Evolutionary conservation across 2,329 filamentous ascomycete species (phyloP).

Genomic region (Phoma sp.): DNA sequence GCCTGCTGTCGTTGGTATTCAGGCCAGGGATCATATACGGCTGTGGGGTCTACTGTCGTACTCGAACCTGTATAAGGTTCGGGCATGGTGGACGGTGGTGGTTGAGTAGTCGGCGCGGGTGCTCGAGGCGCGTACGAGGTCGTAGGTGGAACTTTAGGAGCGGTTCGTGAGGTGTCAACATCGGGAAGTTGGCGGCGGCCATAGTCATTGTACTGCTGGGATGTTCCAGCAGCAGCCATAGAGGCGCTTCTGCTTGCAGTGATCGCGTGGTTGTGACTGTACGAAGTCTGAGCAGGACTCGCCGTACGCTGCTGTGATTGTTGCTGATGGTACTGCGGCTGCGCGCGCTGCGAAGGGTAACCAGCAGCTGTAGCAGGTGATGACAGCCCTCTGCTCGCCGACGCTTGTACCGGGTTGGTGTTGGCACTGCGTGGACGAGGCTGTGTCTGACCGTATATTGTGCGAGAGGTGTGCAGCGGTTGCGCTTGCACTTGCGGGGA

Average conservation of each 20-base stretch:
- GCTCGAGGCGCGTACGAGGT: conserved; percentile 25
- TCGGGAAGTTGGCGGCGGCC: conserved; percentile 29
- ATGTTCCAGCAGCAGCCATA: conserved; percentile 17
- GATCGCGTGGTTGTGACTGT: conserved; percentile 19
- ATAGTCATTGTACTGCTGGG: conserved; percentile 33
- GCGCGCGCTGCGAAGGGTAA: conserved; percentile 35
- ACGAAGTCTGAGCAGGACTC: conserved; percentile 38
- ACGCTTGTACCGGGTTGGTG: conserved; percentile 26
- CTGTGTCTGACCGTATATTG: conserved; percentile 33
- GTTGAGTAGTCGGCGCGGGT: conserved; percentile 23
- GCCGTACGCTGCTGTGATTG: conserved; percentile 30
- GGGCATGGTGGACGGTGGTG: conserved; percentile 23
- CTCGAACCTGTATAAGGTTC: conserved; percentile 30
- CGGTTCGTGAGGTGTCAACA: conserved; percentile 25
- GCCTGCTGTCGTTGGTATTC: conserved; percentile 54
- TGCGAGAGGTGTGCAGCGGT: conserved; percentile 20
- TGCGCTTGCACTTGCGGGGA: conserved; percentile 28
- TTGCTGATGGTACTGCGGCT: conserved; percentile 34
- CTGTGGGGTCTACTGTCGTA: conserved; percentile 60
- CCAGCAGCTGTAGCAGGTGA: conserved; percentile 33
- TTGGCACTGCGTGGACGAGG: conserved; percentile 38
- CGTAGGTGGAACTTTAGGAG: conserved; percentile 20
- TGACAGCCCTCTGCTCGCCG: conserved; percentile 24
- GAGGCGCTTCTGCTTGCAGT: conserved; percentile 18
- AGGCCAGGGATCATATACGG: conserved; percentile 61